A percentile compares a stretch with the other conserved stretches of the same genome.
These are phyloP conservation scores for Russula sp. DNA, from an alignment of 768 basidiomycete species.

Conservation along the genomic window DNA sequence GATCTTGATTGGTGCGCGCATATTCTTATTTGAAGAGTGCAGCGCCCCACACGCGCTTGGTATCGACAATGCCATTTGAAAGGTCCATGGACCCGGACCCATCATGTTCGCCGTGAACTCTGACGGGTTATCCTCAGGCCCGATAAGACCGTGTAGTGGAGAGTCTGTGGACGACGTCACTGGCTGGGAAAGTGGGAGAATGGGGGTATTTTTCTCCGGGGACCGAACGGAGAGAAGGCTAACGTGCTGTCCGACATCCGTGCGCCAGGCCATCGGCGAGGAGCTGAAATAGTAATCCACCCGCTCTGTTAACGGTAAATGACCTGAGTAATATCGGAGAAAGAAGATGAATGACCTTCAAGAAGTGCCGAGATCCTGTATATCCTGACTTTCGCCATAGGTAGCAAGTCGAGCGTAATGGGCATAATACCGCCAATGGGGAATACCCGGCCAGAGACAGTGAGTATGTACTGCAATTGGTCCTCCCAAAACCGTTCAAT, in stretches of 20 bases:
- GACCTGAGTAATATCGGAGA: background rate
- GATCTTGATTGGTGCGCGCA: conserved; percentile 66
- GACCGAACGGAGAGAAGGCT: conserved; percentile 4
- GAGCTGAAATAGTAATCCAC: conserved; percentile 83
- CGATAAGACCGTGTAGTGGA: conserved; percentile 67
- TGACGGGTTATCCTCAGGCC: conserved; percentile 54
- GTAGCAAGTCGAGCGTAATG: conserved; percentile 72
- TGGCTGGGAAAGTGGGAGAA: conserved; percentile 58
- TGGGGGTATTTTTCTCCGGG: conserved; percentile 31
- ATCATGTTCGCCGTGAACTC: conserved; percentile 1
- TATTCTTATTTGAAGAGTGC: conserved; percentile 77
- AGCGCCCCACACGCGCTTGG: conserved; percentile 55
- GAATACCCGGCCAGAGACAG: conserved; percentile 69
- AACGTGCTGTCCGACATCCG: conserved; percentile 45
- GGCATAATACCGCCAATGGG: conserved; percentile 81
- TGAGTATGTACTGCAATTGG: conserved; percentile 76
- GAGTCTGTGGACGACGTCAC: conserved; percentile 57
- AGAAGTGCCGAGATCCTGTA: conserved; percentile 65
- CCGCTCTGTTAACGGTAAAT: conserved; percentile 48
- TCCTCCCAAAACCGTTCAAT: conserved; percentile 90
- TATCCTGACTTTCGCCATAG: conserved; percentile 77
- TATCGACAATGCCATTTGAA: conserved; percentile 61
- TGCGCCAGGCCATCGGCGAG: conserved; percentile 57
- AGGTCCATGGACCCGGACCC: conserved; percentile 48
- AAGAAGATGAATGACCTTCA: conserved; percentile 55